A percentile compares a stretch with the other conserved stretches of the same genome.
These are phyloP conservation scores for Penicillium arizonense DNA, from an alignment of 495 filamentous ascomycete species.

Conservation along the genomic window DNA sequence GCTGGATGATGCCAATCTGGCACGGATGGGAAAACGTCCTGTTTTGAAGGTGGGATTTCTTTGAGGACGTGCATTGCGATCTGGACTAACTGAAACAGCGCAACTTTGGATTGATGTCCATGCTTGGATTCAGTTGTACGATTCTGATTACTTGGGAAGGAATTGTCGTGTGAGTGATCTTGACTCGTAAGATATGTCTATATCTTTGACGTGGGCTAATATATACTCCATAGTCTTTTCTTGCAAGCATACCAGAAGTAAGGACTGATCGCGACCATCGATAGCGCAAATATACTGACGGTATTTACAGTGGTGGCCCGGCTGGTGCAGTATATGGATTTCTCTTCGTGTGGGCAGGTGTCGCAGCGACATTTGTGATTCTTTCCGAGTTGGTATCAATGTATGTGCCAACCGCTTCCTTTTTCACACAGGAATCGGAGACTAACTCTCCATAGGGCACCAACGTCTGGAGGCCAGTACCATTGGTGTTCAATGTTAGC, in stretches of 20 bases:
- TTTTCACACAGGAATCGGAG: background rate
- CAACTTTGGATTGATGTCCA: constrained; percentile 49
- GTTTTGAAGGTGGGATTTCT: constrained; percentile 37
- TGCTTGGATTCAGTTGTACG: constrained; percentile 50
- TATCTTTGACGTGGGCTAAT: background rate
- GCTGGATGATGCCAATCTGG: constrained; percentile 40
- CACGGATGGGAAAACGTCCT: constrained; percentile 50
- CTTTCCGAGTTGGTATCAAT: constrained; percentile 45
- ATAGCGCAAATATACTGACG: constrained; percentile 3
- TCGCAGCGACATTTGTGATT: constrained; percentile 25
- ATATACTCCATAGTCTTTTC: constrained; percentile 22
- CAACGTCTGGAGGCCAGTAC: constrained; percentile 52
- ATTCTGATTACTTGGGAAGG: constrained; percentile 53
- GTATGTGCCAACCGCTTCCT: constrained; percentile 12
- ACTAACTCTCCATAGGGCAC: constrained; percentile 31
- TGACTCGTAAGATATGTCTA: background rate
- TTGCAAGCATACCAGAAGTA: constrained; percentile 38
- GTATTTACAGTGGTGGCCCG: constrained; percentile 41
- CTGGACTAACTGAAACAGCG: constrained; percentile 24
- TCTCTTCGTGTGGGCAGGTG: constrained; percentile 46
- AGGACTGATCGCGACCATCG: background rate
- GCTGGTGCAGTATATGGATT: constrained; percentile 53
- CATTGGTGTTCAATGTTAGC: constrained; percentile 55
- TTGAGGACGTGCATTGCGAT: constrained; percentile 15
- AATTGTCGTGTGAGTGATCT: constrained; percentile 29